Evolutionary conservation across 1,139 yeast species (phyloP).

Genomic region (Trichomonascaceae sp.): DNA sequence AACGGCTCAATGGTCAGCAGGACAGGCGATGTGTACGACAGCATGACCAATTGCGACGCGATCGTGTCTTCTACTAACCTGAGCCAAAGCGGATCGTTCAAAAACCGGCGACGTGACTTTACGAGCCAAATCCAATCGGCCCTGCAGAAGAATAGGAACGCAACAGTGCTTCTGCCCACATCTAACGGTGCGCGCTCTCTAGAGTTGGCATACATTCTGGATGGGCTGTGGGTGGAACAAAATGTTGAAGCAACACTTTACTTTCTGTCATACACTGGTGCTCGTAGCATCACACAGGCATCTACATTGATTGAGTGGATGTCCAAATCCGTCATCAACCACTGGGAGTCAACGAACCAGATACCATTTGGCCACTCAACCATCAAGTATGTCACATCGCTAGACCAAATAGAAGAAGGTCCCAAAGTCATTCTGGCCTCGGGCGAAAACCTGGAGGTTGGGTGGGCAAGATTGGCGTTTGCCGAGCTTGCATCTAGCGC

Average conservation of each 20-base stretch:
- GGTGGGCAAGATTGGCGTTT: slow-evolving; percentile 50
- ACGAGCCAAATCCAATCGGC: slow-evolving; percentile 57
- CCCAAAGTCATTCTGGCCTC: slow-evolving; percentile 78
- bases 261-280: slow-evolving; percentile 65
- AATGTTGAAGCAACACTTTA: slow-evolving; percentile 36
- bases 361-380: slow-evolving; percentile 52
- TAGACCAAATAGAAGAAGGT: slow-evolving; percentile 48
- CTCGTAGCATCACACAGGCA: slow-evolving; percentile 69
- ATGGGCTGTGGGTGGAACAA: slow-evolving; percentile 41
- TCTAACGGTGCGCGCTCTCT: slow-evolving; percentile 73
- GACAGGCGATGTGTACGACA: slow-evolving; percentile 44
- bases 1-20: slow-evolving; percentile 60
- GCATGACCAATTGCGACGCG: slow-evolving; percentile 68
- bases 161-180: slow-evolving; percentile 74
- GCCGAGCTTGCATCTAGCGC: slow-evolving; percentile 48
- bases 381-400: slow-evolving; percentile 41
- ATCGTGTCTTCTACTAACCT: slow-evolving; percentile 65
- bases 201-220: slow-evolving; percentile 63
- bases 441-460: slow-evolving; percentile 53
- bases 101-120: slow-evolving; percentile 41
- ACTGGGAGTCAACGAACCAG: slow-evolving; percentile 63
- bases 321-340: slow-evolving; percentile 65
- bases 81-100: slow-evolving; percentile 52
- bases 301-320: slow-evolving; percentile 92
- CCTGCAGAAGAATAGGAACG: slow-evolving; percentile 38